A percentile compares a stretch with the other conserved stretches of the same genome.
These are phyloP conservation scores for Calycina marina DNA, from an alignment of 2,329 filamentous ascomycete species.

Conservation along the genomic window DNA sequence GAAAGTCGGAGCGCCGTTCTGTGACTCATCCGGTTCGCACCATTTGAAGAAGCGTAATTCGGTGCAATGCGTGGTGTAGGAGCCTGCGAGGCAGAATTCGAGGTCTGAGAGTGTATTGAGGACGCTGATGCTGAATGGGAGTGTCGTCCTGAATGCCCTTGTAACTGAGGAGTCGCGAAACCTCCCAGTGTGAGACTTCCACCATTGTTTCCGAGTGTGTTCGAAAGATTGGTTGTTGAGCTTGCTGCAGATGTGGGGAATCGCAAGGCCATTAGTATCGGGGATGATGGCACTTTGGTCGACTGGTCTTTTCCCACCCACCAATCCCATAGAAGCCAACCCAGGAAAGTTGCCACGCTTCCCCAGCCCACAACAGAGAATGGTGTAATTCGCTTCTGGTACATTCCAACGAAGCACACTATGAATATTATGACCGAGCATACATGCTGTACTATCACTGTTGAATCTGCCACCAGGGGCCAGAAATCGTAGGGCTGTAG, in stretches of 20 bases:
- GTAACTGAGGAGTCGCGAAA: constrained; percentile 12
- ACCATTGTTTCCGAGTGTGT: not conserved
- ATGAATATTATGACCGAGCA: constrained; percentile 91
- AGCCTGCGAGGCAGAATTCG: constrained; percentile 12
- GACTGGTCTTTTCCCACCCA: constrained; percentile 64
- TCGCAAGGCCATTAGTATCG: constrained; percentile 1
- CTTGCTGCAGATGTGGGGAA: constrained; percentile 17
- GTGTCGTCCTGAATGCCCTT: constrained; percentile 22
- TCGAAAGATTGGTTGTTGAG: constrained; percentile 15
- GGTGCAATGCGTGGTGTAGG: constrained; percentile 10
- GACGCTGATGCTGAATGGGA: constrained; percentile 39
- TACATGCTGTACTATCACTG: constrained; percentile 92
- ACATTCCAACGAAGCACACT: constrained; percentile 85
- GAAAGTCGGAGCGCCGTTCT: constrained; percentile 49
- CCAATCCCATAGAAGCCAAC: constrained; percentile 83
- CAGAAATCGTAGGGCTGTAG: constrained; percentile 96
- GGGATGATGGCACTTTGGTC: constrained; percentile 15
- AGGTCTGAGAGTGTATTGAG: constrained; percentile 33
- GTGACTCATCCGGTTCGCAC: constrained; percentile 17
- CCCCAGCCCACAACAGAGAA: constrained; percentile 80
- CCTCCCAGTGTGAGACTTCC: not conserved
- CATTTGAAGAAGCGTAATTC: constrained; percentile 19
- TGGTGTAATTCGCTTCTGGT: constrained; percentile 73
- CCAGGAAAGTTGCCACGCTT: constrained; percentile 66
- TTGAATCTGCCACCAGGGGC: constrained; percentile 87